phyloP scores from a whole-genome alignment of 768 basidiomycete species.

The Mycena chlorophos region DNA sequence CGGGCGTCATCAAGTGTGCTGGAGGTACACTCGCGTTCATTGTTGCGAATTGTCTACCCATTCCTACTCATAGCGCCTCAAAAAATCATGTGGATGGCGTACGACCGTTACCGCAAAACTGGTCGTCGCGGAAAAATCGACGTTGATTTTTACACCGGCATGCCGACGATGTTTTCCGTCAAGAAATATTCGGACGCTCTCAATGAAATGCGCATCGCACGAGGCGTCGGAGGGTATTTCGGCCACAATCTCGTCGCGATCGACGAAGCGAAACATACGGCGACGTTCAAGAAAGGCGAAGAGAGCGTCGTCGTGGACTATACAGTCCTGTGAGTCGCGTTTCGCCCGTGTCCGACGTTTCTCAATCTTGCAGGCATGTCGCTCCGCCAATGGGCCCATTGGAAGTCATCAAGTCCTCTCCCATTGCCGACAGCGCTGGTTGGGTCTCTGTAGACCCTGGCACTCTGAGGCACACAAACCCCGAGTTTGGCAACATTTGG shows the following conservation, averaged over 20 bases:
- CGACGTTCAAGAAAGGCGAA: conserved; percentile 82
- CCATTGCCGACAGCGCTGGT: conserved; percentile 77
- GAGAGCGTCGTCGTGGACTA: conserved; percentile 73
- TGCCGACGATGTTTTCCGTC: conserved; percentile 95
- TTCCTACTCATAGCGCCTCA: conserved; percentile 65
- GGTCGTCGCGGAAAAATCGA: conserved; percentile 57
- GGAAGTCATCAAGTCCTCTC: conserved; percentile 74
- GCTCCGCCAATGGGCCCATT: conserved; percentile 92
- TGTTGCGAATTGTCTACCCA: neutral
- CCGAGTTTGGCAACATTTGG: conserved; percentile 79
- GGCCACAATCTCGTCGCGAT: conserved; percentile 80
- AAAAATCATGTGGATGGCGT: conserved; percentile 97
- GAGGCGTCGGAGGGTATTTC: conserved; percentile 81
- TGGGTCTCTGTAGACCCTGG: conserved; percentile 86
- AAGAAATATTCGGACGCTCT: conserved; percentile 94
- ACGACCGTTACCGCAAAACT: conserved; percentile 74
- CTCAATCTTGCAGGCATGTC: conserved; percentile 48
- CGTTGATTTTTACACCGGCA: conserved; percentile 83
- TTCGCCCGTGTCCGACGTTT: neutral
- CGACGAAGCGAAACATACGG: conserved; percentile 67
- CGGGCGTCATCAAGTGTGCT: conserved; percentile 91
- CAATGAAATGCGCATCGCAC: conserved; percentile 70
- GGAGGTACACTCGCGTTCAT: conserved; percentile 54
- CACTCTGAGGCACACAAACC: conserved; percentile 84
- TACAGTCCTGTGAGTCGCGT: conserved; percentile 50